Base-by-base conservation (phyloP, 805 yeast species). In the Pichia californica region DNA sequence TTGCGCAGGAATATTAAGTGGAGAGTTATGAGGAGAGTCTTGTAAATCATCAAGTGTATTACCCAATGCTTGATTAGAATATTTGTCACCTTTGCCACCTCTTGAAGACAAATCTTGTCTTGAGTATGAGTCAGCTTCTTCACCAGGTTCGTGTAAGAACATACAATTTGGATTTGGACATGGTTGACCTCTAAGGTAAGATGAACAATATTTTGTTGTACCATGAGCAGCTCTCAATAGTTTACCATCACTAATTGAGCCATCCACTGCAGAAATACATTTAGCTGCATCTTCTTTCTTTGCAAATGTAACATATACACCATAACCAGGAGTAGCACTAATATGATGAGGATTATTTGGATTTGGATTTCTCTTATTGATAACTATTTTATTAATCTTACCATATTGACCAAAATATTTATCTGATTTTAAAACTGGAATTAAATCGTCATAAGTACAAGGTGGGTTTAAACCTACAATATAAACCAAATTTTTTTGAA, bases 141-240 rank as follows among this genome's bases (percentile, higher is more conserved):
- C 99, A 46, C 99, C 99, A 7, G 99, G 99, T 65, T 93, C 99
- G 63, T 93, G 99, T 56, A 93, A 73, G 58, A 93, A 93, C 99
- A 93, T 93, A 73, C 99, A 93, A 59, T 88, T 88, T 49, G 98
- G 98, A 65, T 93, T 93, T 47, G 96, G 99, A 67, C 99, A 93
- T 9, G 93, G 83, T 61, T 87, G 94, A 30, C 96, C 97, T 53
- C 97, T 76, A 51, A 93, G 69, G 60, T 93, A 93, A 3, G 95
- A 83, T n/a, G 96, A 87, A 63, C 99, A 93, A 68, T 93, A 93
- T 64, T 93, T 93, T 11, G 99, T 93, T 5, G 99, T 93, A 60
- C 99, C 99, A 63, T 89, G 95, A 0, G 98, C 97, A 14, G 99
- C 99, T 48, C 91, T 74, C 50, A 93, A 72, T 28, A 83, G 73